These are phyloP conservation scores for Perkinsus olseni DNA, from an alignment of 169 alveolate species.

Conservation along the genomic window DNA sequence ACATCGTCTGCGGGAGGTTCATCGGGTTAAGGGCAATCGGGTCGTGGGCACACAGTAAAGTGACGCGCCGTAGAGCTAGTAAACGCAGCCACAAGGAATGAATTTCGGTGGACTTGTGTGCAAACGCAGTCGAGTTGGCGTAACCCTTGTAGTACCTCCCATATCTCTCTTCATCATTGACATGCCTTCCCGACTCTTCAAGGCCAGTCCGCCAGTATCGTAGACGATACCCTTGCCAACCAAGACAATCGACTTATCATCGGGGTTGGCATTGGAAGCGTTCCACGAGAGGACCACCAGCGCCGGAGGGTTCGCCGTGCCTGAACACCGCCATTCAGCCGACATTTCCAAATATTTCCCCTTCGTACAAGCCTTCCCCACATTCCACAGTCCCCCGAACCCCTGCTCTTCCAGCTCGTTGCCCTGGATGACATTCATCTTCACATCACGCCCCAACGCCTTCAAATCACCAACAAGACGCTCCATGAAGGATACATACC, in stretches of 20 bases:
- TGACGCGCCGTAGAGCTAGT: too few relatives aligned
- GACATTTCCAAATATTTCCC: neutral
- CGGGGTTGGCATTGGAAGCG: neutral
- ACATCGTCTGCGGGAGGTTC: too few relatives aligned
- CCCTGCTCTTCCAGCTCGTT: neutral
- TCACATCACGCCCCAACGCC: neutral
- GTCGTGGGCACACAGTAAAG: too few relatives aligned
- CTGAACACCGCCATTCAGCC: neutral
- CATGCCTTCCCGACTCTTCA: constrained; percentile 13
- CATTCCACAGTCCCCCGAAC: neutral
- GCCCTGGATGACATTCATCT: neutral
- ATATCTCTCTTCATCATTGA: neutral
- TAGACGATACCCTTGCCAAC: constrained; percentile 47
- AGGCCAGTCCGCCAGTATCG: constrained; percentile 43
- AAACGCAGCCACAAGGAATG: neutral
- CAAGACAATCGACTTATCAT: neutral
- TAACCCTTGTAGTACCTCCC: neutral
- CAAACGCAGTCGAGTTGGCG: neutral
- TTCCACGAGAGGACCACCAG: neutral
- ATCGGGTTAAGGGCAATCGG: too few relatives aligned
- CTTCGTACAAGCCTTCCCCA: neutral
- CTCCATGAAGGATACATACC: neutral
- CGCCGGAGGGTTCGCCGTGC: neutral
- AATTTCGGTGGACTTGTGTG: too few relatives aligned
- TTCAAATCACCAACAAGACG: neutral